These are phyloP conservation scores for Euphorbia lathyris DNA, from an alignment of 345 rosid species.

Conservation along the genomic window DNA sequence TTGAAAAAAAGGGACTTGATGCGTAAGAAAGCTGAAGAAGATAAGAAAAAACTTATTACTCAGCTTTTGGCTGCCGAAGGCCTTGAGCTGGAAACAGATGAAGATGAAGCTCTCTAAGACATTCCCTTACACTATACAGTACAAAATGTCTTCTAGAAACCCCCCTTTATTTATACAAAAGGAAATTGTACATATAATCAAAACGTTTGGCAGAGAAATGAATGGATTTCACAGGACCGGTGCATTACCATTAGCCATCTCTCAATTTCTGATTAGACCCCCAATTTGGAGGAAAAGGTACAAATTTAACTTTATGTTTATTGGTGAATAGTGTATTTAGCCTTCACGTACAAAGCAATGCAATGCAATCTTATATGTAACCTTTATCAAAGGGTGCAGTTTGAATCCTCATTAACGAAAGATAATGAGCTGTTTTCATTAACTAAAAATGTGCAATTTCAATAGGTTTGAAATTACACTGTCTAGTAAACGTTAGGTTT, in stretches of 20 bases:
- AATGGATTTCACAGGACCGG: neutral
- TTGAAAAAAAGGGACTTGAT: slow-evolving; percentile 85
- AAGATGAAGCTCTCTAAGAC: slow-evolving; percentile 37
- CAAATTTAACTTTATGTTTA: too few species aligned
- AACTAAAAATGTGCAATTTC: too few species aligned
- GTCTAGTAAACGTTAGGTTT: too few species aligned
- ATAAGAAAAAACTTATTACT: slow-evolving; percentile 50
- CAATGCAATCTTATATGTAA: too few species aligned
- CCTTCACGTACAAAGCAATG: too few species aligned
- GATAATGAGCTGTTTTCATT: too few species aligned
- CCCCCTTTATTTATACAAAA: slow-evolving; percentile 4
- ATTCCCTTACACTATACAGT: neutral
- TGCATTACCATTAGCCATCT: neutral
- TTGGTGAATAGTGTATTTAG: too few species aligned
- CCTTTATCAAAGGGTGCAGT: too few species aligned
- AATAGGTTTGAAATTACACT: too few species aligned
- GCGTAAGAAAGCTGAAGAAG: slow-evolving; percentile 84
- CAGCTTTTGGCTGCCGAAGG: slow-evolving; percentile 91
- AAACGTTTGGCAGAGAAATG: neutral
- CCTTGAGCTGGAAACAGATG: slow-evolving; percentile 79
- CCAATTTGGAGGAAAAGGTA: neutral
- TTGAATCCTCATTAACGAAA: too few species aligned
- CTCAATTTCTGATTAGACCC: neutral
- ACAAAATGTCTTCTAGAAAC: neutral
- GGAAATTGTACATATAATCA: slow-evolving; percentile 17